phyloP scores from a whole-genome alignment of 2,329 filamentous ascomycete species.

The Neocatenulostroma microsporum region DNA sequence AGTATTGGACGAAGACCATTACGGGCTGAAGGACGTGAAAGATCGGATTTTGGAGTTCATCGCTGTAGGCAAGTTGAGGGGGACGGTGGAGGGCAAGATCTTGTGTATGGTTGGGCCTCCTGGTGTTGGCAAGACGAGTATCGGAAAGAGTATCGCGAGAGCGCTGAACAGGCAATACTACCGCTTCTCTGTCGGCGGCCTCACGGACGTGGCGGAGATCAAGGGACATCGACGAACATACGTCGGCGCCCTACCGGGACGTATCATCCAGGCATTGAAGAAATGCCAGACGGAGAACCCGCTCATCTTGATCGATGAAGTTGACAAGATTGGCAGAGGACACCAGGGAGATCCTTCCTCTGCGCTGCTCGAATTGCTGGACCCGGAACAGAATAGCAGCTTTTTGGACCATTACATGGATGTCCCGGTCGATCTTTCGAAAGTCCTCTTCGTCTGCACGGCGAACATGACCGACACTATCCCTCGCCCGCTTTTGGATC shows the following conservation, averaged over 20 bases:
- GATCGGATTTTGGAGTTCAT: constrained; percentile 98
- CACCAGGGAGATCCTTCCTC: constrained; percentile 96
- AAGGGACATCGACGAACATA: constrained; percentile 96
- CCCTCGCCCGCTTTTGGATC: constrained; percentile 81
- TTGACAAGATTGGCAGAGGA: constrained; percentile 95
- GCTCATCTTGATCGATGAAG: constrained; percentile 89
- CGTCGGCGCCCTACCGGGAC: constrained; percentile 86
- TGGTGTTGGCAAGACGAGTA: constrained; percentile 97
- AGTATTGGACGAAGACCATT: constrained; percentile 92
- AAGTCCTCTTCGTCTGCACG: constrained; percentile 97
- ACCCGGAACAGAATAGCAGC: constrained; percentile 94
- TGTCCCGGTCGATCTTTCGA: constrained; percentile 92
- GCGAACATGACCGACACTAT: constrained; percentile 99
- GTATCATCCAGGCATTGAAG: constrained; percentile 96
- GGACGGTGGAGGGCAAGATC: constrained; percentile 97
- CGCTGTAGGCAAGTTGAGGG: constrained; percentile 90
- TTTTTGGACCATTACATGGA: constrained; percentile 99
- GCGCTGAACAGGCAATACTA: constrained; percentile 96
- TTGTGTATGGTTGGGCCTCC: constrained; percentile 95
- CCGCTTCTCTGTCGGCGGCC: constrained; percentile 91
- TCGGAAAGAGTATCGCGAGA: constrained; percentile 93
- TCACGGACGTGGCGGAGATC: constrained; percentile 97
- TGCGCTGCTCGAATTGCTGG: constrained; percentile 83
- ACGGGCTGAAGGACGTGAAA: constrained; percentile 95
- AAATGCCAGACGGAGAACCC: constrained; percentile 99